These are phyloP conservation scores for Botrytis sinoallii DNA, from an alignment of 2,329 filamentous ascomycete genomes.

Conservation along the genomic window DNA sequence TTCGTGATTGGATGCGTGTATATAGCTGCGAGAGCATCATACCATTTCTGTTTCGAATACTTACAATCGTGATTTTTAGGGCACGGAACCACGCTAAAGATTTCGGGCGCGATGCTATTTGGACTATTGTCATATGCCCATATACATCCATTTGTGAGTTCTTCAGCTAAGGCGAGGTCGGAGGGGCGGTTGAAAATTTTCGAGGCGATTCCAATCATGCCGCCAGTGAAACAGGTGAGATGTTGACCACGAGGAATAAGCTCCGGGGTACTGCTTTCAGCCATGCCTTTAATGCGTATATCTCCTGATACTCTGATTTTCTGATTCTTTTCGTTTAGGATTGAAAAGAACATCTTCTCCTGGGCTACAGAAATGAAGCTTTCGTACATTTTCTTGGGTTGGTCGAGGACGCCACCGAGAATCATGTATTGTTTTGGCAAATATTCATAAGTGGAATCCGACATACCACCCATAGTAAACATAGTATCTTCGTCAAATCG, in stretches of 20 bases:
- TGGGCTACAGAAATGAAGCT: slow-evolving; percentile 47
- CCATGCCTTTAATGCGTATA: slow-evolving; percentile 32
- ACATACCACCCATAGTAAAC: slow-evolving; percentile 54
- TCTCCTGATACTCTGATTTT: slow-evolving; percentile 51
- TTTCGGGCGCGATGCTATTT: slow-evolving; percentile 62
- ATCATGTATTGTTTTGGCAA: slow-evolving; percentile 49
- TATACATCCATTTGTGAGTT: slow-evolving; percentile 61
- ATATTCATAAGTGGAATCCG: slow-evolving; percentile 63
- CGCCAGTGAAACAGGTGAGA: slow-evolving; percentile 69
- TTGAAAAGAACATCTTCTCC: slow-evolving; percentile 45
- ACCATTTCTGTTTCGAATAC: slow-evolving; percentile 52
- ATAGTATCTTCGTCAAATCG: slow-evolving; percentile 51
- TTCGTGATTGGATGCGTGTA: background rate
- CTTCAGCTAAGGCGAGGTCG: slow-evolving; percentile 54
- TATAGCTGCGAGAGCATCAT: slow-evolving; percentile 23
- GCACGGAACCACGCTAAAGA: slow-evolving; percentile 42
- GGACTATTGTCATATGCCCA: slow-evolving; percentile 58
- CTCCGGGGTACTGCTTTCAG: slow-evolving; percentile 46
- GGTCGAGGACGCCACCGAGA: slow-evolving; percentile 29
- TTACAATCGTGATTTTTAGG: slow-evolving; percentile 27
- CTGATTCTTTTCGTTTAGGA: slow-evolving; percentile 41
- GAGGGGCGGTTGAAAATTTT: slow-evolving; percentile 54
- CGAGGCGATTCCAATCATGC: slow-evolving; percentile 67
- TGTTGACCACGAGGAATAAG: slow-evolving; percentile 52
- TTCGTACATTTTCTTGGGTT: slow-evolving; percentile 43